A percentile compares a stretch with the other conserved stretches of the same genome.
Evolutionary conservation across 129 eudicot genomes (phyloP).

Genomic region (Flaveria linearis): DNA sequence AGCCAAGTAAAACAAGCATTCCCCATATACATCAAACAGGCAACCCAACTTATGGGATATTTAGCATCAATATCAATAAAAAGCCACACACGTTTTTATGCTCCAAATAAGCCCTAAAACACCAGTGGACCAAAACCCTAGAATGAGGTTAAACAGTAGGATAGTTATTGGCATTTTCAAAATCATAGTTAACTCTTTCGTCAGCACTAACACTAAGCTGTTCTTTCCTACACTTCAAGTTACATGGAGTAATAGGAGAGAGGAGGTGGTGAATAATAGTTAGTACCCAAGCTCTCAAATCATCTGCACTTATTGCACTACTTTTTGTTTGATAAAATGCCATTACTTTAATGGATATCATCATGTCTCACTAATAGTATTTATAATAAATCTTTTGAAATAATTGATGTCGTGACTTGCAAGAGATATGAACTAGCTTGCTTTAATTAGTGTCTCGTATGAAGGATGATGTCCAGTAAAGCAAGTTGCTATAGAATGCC

Average conservation of each 20-base stretch:
- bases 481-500: slow-evolving; percentile 29
- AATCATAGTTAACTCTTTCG: neutral
- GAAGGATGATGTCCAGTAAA: slow-evolving; percentile 42
- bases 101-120: neutral
- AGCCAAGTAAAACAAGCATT: slow-evolving; percentile 12
- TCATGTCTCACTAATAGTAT: slow-evolving; percentile 11
- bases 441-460: slow-evolving; percentile 34
- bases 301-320: slow-evolving; percentile 7
- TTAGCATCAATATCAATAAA: neutral
- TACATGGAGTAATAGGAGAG: slow-evolving; percentile 4
- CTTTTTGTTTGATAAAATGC: slow-evolving; percentile 23
- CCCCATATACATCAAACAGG: slow-evolving; percentile 14
- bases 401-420: slow-evolving; percentile 32
- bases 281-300: slow-evolving; percentile 12
- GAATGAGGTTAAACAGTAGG: slow-evolving; percentile 12
- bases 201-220: neutral
- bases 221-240: slow-evolving; percentile 10
- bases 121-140: neutral
- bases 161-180: slow-evolving; percentile 22
- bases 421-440: slow-evolving; percentile 26
- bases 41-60: slow-evolving; percentile 1
- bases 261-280: neutral
- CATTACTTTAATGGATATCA: slow-evolving; percentile 16
- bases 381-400: slow-evolving; percentile 23
- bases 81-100: slow-evolving; percentile 7